A percentile compares a stretch with the other conserved stretches of the same genome.
Conservation (phyloP, 2,329 filamentous ascomycete species). For the Daldinia sp. region DNA sequence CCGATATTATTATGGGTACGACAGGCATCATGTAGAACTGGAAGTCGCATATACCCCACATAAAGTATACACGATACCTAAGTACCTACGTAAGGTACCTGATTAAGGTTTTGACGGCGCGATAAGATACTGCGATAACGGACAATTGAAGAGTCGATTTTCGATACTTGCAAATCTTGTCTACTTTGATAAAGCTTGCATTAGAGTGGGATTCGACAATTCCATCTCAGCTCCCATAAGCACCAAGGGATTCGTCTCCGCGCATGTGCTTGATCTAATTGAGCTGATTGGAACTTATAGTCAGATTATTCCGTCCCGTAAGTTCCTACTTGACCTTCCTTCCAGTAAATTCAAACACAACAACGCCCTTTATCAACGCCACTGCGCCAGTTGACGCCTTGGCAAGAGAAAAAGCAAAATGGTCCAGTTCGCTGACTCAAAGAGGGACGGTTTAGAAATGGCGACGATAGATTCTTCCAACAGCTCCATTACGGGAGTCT, state of each 20-base stretch:
- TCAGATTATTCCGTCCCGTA: not conserved
- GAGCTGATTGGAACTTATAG: constrained; percentile 9
- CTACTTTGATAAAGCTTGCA: not conserved
- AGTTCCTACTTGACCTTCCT: not conserved
- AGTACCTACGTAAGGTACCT: no score
- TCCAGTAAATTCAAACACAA: constrained; percentile 1
- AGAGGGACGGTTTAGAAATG: constrained; percentile 31
- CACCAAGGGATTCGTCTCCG: not conserved
- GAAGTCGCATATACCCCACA: no score
- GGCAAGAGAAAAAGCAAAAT: constrained; percentile 39
- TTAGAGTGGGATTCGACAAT: constrained; percentile 8
- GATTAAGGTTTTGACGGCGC: no score
- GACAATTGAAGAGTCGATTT: constrained; percentile 27
- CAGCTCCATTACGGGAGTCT: constrained; percentile 42
- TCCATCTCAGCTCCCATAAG: constrained; percentile 18
- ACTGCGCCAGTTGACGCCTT: constrained; percentile 14
- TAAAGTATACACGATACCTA: no score
- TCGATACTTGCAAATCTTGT: constrained; percentile 29
- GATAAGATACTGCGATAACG: constrained; percentile 33
- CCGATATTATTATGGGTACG: no score
- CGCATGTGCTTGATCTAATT: not conserved
- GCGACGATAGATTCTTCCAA: constrained; percentile 34
- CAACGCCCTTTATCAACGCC: constrained; percentile 16
- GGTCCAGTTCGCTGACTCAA: constrained; percentile 47
- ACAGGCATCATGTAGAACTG: no score